A percentile compares a stretch with the other conserved stretches of the same genome.
Evolutionary conservation across 345 rosid species (phyloP).

Genomic region (Raphanus sativus): DNA sequence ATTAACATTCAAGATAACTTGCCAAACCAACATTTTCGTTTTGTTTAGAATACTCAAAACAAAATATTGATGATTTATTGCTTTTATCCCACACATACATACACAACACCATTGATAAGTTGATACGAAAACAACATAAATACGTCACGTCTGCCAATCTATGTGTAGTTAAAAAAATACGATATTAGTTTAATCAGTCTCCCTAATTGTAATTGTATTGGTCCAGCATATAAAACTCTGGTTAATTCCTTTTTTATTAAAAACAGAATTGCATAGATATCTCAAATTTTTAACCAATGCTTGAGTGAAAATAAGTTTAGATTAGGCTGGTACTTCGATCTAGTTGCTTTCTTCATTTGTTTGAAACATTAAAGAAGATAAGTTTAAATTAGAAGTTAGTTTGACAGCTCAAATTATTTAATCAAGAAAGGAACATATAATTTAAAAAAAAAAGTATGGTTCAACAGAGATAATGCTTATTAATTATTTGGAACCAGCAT

Average conservation of each 20-base stretch:
- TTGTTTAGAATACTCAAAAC: background rate
- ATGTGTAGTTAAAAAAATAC: background rate
- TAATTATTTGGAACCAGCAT: conserved; percentile 16
- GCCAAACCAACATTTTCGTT: background rate
- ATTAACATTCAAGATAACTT: background rate
- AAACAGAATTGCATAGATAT: background rate
- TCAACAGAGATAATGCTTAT: background rate
- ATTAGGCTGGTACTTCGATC: background rate
- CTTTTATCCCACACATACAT: background rate
- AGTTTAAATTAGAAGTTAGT: background rate
- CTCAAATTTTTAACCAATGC: background rate
- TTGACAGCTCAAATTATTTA: conserved; percentile 9
- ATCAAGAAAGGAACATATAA: conserved; percentile 13
- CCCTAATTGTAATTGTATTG: background rate
- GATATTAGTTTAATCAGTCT: background rate
- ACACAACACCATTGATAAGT: background rate
- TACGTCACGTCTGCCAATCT: background rate
- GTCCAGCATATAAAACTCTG: background rate
- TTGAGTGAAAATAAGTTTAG: conserved; percentile 18
- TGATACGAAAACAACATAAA: background rate
- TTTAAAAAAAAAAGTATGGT: background rate
- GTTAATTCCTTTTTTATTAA: background rate
- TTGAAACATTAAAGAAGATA: background rate
- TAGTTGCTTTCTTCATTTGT: background rate
- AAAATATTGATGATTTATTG: background rate